Base-by-base conservation (phyloP, 805 yeast species). In the Starmerella stigmatis region DNA sequence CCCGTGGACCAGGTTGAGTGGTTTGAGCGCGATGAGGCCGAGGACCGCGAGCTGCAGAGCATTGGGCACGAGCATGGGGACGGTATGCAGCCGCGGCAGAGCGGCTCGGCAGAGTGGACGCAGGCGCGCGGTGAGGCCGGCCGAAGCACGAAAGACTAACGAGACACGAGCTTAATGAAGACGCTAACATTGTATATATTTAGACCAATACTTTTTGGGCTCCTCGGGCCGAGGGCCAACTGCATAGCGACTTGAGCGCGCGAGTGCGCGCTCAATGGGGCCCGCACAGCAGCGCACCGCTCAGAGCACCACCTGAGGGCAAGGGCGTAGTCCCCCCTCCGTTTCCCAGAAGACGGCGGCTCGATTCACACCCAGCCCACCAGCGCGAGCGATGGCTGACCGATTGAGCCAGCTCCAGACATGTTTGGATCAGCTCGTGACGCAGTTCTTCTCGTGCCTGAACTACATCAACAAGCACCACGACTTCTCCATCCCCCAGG, bases 321-420 rank as follows among this genome's bases (percentile, higher is more conserved):
- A n/a, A n/a, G n/a, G n/a, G n/a, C n/a, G n/a, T n/a, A n/a, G n/a
- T n/a, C n/a, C n/a, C n/a, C n/a, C n/a, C n/a, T n/a, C n/a, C n/a
- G n/a, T n/a, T n/a, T n/a, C n/a, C 35, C 20, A 32, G 35, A 23
- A 11, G 26, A 11, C 8, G 26, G 11, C 4, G 26, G 26, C 10
- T 23, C 2, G 10, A 11, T 11, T 23, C 26, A 9, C 4, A 23
- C 11, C 26, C 26, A 11, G 8, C 10, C 11, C 8, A 9, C 26
- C 8, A 12, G n/a, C 22, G 22, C 8, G 13, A n/a, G 20, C 34
- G 20, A 51, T 51, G 54, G 33, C 53, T 0, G 97, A 88, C 64
- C 70, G 96, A 58, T 68, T 88, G 29, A 85, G 96, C 2, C 97
- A 88, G 60, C 71, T 88, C 20, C 97, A 88, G 58, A 73, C 83